Base-by-base conservation (phyloP, 2,329 filamentous ascomycete genomes). In the Pseudogymnoascus sp. region DNA sequence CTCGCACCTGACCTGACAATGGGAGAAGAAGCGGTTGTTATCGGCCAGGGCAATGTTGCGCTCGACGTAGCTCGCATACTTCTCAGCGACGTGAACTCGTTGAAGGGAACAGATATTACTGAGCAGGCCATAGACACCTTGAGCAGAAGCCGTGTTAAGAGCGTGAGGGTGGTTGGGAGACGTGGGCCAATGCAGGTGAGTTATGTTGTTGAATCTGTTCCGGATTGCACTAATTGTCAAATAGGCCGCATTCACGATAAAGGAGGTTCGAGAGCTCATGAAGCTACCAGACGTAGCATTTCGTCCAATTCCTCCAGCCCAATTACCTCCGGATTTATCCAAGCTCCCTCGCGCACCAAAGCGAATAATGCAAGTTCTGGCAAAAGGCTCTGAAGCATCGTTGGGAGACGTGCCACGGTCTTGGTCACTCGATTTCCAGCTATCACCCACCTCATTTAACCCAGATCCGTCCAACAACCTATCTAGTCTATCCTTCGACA, bases 1-100 rank as follows among this genome's bases (percentile, higher is more conserved):
- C 78, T 96, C 6, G 78, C 83, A n/a, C 90, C 92, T 0, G 84
- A 91, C 71, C 81, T 98, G 26, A 83, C 85, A 0, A 79, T 81
- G 8, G 89, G 89, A 0, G 91, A 96, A 60, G 88, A 93, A 65
- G 95, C 91, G 1, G 85, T 97, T 33, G 82, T 99, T 59, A 87
- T 99, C 67, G 95, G 95, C 1, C 93, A 99, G 72, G 95, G 95
- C 14, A 99, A 99, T 75, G 95, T 99, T 7, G 95, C 95, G 0
- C 79, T 99, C 59, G 95, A 99, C 74, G 90, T 99, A 14, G 92
- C 93, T 1, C 84, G 96, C 26, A 93, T 96, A 70, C 79, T 99
- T 4, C 80, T 99, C 12, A 87, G 89, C 61, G 84, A 90, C 65
- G 79, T 96, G 1, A 86, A 93, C 69, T 77, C 82, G 22, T 79